Percentiles rank a stretch among this genome's conserved stretches.
Evolutionary conservation across 1,284 basidiomycete genomes (phyloP).

Genomic region (Austroboletus novae-zelandiae): DNA sequence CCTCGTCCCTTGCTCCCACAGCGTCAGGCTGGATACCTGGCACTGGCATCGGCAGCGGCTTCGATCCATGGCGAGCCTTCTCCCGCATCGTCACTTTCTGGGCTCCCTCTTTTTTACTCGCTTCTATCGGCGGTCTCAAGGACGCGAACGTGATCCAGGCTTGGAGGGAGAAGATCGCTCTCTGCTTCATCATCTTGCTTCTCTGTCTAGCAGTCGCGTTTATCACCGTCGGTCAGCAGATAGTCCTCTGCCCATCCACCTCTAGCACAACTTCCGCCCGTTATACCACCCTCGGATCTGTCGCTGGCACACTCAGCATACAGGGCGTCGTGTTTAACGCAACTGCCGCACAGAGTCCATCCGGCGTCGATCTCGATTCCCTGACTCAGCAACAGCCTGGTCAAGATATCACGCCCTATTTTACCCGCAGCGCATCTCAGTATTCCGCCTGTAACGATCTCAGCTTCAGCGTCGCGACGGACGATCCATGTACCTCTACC

Average conservation of each 20-base stretch:
- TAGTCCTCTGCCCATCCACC: constrained; percentile 81
- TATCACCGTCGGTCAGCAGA: constrained; percentile 92
- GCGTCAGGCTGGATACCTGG: constrained; percentile 32
- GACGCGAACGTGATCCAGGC: constrained; percentile 82
- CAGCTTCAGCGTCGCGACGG: constrained; percentile 66
- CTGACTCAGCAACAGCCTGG: constrained; percentile 65
- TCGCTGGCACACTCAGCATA: constrained; percentile 68
- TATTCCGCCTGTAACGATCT: constrained; percentile 66
- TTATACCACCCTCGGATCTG: constrained; percentile 67
- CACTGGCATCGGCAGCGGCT: constrained; percentile 39
- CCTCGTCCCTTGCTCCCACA: constrained; percentile 42
- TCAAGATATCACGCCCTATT: constrained; percentile 86
- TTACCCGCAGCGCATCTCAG: constrained; percentile 64
- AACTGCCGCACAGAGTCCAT: constrained; percentile 51
- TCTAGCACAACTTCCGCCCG: constrained; percentile 57
- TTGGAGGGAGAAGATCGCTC: constrained; percentile 96
- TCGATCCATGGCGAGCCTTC: constrained; percentile 81
- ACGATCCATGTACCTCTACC: constrained; percentile 64
- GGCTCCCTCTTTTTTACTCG: constrained; percentile 81
- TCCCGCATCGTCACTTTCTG: constrained; percentile 84
- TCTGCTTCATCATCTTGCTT: constrained; percentile 83
- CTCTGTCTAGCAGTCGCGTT: constrained; percentile 87
- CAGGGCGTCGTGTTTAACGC: constrained; percentile 80
- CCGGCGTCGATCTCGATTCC: constrained; percentile 54
- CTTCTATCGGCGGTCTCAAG: constrained; percentile 75